Base-by-base conservation (phyloP, 23 red algal genomes). In the Agarophyton chilense region DNA sequence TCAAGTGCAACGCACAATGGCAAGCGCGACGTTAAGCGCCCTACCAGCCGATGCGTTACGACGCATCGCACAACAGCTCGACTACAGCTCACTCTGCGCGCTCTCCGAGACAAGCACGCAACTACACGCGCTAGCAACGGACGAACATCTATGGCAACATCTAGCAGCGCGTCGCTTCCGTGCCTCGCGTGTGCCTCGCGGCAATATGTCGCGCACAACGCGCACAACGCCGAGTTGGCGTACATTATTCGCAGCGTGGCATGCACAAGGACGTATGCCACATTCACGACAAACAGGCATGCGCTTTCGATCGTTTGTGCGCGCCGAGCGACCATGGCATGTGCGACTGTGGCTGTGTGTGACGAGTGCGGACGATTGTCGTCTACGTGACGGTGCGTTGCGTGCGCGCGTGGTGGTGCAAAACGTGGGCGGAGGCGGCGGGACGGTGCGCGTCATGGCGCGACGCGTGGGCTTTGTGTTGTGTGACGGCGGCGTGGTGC, bases 261-360 rank as follows among this genome's bases (percentile, higher is more conserved):
- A 85, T 28, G 1, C 44, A 8, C 81, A 85, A 50, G 13, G n/a
- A 25, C 60, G 81, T 0, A 85, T 85, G 81, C 81, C 81, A 58
- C 44, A 47, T 18, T 85, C 81, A 6, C 56, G 81, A 21, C 33
- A 38, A 19, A 68, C 81, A 2, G 81, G 81, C 19, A 33, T 36
- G 34, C 7, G 34, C 8, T 68, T 68, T 44, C 34, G 22, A 18
- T 54, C 60, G 13, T 85, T 85, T 50, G 81, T 57, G 40, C 46
- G 41, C 21, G 55, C 60, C 31, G 64, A 70, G 1, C 18, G 44
- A 40, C 25, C 26, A 17, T 26, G 24, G 32, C 61, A 24, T 8
- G 19, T 70, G 10, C 64, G 38, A 41, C 7, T 70, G 64, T 88
- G 83, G 83, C 9, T 88, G 19, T 71, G 42, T 29, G 83, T 88